Evolutionary conservation across 176 grass and related monocot species (phyloP).

Genomic region (Pharus latifolius): DNA sequence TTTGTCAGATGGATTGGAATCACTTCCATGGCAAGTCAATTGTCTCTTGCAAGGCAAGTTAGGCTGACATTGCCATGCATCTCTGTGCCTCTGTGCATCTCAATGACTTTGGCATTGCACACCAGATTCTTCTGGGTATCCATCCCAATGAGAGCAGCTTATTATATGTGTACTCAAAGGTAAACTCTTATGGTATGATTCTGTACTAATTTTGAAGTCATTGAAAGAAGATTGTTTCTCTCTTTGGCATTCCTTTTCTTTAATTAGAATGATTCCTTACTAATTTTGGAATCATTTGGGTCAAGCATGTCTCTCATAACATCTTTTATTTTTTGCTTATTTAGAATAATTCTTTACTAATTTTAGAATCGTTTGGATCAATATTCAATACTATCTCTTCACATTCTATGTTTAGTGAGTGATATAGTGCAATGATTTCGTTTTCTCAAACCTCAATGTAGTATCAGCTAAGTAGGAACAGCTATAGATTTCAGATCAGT

Average conservation of each 20-base stretch:
- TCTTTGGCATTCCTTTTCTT: not conserved
- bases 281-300: not conserved
- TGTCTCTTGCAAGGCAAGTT: constrained; percentile 57
- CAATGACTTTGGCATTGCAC: constrained; percentile 16
- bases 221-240: constrained; percentile 2
- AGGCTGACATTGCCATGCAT: no score
- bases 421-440: no score
- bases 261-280: not conserved
- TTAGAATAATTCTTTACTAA: no score
- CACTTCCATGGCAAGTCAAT: constrained; percentile 15
- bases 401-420: no score
- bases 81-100: constrained; percentile 13
- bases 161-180: no score
- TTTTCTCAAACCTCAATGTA: no score
- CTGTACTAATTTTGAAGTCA: not conserved
- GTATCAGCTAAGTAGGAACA: no score
- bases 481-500: no score
- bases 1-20: constrained; percentile 23
- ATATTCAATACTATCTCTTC: no score
- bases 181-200: not conserved
- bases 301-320: not conserved
- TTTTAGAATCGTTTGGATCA: no score
- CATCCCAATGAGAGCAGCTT: not conserved
- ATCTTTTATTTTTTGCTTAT: not conserved
- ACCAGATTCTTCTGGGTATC: constrained; percentile 17